Percentiles rank a stretch among this genome's conserved stretches.
Evolutionary conservation across 305 asterid species (phyloP).

Genomic region (Fraxinus angustifolia): DNA sequence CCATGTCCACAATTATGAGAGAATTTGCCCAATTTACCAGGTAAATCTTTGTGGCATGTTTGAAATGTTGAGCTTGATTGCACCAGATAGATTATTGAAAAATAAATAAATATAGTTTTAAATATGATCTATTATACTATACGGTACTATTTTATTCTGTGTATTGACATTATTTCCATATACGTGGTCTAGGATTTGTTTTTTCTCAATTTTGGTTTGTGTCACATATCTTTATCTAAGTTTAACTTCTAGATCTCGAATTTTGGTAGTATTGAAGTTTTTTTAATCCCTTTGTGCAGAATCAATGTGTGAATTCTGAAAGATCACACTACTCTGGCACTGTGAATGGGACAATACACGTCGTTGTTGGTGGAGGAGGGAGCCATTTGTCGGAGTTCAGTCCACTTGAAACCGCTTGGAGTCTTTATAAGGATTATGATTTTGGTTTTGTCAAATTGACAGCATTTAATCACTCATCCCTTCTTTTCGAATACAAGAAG

Average conservation of each 20-base stretch:
- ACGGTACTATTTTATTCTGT: neutral
- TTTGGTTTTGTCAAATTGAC: slow-evolving; percentile 51
- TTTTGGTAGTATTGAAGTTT: neutral
- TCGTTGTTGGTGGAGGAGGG: slow-evolving; percentile 51
- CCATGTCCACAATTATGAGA: slow-evolving; percentile 52
- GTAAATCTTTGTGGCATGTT: slow-evolving; percentile 14
- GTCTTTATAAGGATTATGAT: slow-evolving; percentile 43
- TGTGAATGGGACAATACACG: slow-evolving; percentile 52
- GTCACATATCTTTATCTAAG: neutral
- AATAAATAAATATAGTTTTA: neutral
- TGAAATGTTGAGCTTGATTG: neutral
- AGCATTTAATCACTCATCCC: slow-evolving; percentile 39
- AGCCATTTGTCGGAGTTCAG: slow-evolving; percentile 28
- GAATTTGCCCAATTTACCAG: slow-evolving; percentile 55
- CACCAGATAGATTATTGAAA: neutral
- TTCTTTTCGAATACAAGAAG: slow-evolving; percentile 52
- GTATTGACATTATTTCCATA: no score
- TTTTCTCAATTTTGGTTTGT: neutral
- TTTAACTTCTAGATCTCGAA: neutral
- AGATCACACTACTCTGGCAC: slow-evolving; percentile 39
- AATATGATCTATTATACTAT: neutral
- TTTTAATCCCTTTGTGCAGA: slow-evolving; percentile 24
- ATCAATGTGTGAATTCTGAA: slow-evolving; percentile 43
- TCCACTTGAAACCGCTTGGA: slow-evolving; percentile 31
- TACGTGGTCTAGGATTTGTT: no score